Evolutionary conservation across 176 grass and related monocot species (phyloP), one percentile per base, ranked within the genome.

Genomic region (Eragrostis curvula): DNA sequence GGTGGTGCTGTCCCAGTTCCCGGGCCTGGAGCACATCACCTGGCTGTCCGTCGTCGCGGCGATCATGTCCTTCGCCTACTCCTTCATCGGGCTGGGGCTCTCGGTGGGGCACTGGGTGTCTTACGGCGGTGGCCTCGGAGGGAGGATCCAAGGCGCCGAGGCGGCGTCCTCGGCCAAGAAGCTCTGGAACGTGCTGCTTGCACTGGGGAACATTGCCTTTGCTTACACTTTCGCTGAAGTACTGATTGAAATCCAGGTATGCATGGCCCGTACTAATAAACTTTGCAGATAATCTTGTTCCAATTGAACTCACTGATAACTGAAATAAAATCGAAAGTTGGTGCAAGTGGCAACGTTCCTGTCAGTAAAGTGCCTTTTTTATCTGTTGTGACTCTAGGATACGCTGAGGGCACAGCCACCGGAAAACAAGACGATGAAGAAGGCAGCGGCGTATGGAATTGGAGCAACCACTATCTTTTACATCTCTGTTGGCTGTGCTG

Each of bases 161-260:
- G 58, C 81, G 1, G 62, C 68, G 61, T 75, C 82, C 45, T 74
- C 89, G 17, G 75, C 68, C 76, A 86, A 83, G 55, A 97, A 88
- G 83, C 60, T 77, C 43, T 92, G 90, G 87, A 86, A 90, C 41
- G 84, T 91, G 49, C 92, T 97, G 21, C 90, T 90, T 49, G 92
- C 95, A 28, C 46, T 97, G 10, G 95, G 95, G 63, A 94, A 97
- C 85, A 91, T 97, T 36, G 95, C 95, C 21, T 97, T 97, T 21
- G 95, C 95, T 1, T 97, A 92, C 85, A 94, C 95, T 4, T 97
- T 94, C n/a, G 89, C 95, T 1, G 89, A 92, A 86, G 90, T 97
- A 13, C 81, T 97, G 0, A 94, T 97, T 73, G 95, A 97, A 85
- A 94, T 97, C 21, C 92, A 97, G 89, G 95, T 94, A 82, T 56